These are phyloP conservation scores for Boechera retrofracta DNA, from an alignment of 345 rosid species.

Conservation along the genomic window DNA sequence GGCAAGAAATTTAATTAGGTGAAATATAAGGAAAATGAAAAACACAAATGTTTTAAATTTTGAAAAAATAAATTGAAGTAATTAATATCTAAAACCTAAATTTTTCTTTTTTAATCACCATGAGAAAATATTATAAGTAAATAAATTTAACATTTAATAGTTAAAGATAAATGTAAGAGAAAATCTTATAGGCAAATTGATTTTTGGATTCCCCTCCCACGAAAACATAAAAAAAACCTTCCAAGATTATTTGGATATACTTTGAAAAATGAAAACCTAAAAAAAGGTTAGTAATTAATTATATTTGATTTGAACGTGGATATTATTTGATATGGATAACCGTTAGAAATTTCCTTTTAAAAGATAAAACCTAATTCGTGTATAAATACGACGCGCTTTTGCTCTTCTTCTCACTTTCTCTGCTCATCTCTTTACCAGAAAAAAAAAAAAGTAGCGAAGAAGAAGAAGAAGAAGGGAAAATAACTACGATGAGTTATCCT, in stretches of 20 bases:
- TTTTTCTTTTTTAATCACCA: too few species aligned
- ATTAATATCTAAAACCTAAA: neutral
- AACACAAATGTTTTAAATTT: neutral
- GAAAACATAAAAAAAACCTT: neutral
- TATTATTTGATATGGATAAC: conserved; percentile 2
- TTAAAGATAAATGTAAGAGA: neutral
- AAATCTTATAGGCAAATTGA: neutral
- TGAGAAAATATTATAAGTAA: neutral
- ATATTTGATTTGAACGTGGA: neutral
- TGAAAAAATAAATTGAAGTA: neutral
- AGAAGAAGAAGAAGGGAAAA: conserved; percentile 1
- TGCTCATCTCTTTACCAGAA: neutral
- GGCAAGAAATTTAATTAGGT: neutral
- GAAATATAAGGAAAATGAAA: neutral
- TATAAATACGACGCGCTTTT: conserved; percentile 1
- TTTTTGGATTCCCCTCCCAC: neutral
- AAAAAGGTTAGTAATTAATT: neutral
- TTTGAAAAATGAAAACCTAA: neutral
- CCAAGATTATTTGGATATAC: neutral
- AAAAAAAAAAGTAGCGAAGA: neutral
- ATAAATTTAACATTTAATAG: neutral
- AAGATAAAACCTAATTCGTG: neutral
- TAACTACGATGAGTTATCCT: conserved; percentile 24
- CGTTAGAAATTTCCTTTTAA: neutral
- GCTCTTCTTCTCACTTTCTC: neutral